Evolutionary conservation across 805 yeast genomes (phyloP).

Genomic region (Jamesozyma spencerorum): DNA sequence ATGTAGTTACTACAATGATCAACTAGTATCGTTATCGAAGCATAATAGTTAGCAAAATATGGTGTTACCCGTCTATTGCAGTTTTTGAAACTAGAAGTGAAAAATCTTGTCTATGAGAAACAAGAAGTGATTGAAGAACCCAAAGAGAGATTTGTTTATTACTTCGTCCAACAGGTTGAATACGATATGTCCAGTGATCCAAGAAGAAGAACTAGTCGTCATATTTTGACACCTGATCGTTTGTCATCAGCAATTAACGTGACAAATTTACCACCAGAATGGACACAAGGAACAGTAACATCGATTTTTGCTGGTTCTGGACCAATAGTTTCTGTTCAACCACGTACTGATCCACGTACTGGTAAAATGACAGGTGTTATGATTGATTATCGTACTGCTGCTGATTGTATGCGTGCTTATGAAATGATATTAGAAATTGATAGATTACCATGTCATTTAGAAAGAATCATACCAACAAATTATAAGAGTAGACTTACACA

Average conservation of each 20-base stretch:
- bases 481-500: conserved; percentile 9
- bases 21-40: too few relatives aligned
- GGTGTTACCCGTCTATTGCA: too few relatives aligned
- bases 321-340: conserved; percentile 49
- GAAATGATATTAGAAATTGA: conserved; percentile 21
- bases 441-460: conserved; percentile 23
- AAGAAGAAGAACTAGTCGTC: conserved; percentile 27
- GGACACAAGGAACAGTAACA: conserved; percentile 56
- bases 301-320: conserved; percentile 69
- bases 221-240: conserved; percentile 25
- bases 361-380: conserved; percentile 40
- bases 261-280: conserved; percentile 52
- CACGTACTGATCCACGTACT: conserved; percentile 25
- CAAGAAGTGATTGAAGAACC: too few relatives aligned
- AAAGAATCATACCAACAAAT: conserved; percentile 20
- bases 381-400: conserved; percentile 19
- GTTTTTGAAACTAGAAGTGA: too few relatives aligned
- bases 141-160: too few relatives aligned
- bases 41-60: too few relatives aligned
- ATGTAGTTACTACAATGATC: too few relatives aligned
- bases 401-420: conserved; percentile 23
- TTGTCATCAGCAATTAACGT: conserved; percentile 25
- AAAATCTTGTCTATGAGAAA: too few relatives aligned
- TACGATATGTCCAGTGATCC: conserved; percentile 27
- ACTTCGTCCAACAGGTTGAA: too few relatives aligned